Conservation (phyloP, 306 rosid genomes). For the Comarum palustre region DNA sequence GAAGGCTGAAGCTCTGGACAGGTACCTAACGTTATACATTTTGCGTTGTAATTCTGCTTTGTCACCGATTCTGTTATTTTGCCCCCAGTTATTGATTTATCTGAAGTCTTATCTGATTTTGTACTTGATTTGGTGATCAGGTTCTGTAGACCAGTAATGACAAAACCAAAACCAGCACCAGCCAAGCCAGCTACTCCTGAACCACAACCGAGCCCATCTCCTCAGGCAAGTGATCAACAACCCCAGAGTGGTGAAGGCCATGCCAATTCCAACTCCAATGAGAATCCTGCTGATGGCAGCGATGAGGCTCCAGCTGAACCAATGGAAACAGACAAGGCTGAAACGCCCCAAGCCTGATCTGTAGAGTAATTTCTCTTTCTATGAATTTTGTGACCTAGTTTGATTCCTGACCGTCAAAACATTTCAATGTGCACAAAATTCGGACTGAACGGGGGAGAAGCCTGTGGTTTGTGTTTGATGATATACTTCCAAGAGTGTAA, state of each 20-base stretch:
- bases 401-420: slow-evolving; percentile 19
- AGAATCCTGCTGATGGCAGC: slow-evolving; percentile 32
- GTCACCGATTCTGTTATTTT: not conserved
- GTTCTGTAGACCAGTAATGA: slow-evolving; percentile 84
- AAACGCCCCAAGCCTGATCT: slow-evolving; percentile 48
- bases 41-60: not conserved
- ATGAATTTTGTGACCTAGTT: slow-evolving; percentile 21
- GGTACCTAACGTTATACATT: slow-evolving; percentile 37
- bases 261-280: slow-evolving; percentile 22
- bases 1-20: slow-evolving; percentile 82
- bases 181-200: slow-evolving; percentile 62
- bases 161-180: slow-evolving; percentile 68
- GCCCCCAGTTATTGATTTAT: not conserved
- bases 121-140: slow-evolving; percentile 23
- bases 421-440: not conserved
- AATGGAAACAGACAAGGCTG: slow-evolving; percentile 76
- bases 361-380: slow-evolving; percentile 10
- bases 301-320: slow-evolving; percentile 57
- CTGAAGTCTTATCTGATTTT: not conserved
- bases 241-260: slow-evolving; percentile 43
- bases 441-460: slow-evolving; percentile 12
- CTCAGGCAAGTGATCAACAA: slow-evolving; percentile 42
- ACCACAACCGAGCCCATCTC: slow-evolving; percentile 50
- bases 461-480: slow-evolving; percentile 5
- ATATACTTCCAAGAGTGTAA: slow-evolving; percentile 5